Evolutionary conservation across 2,329 filamentous ascomycete genomes (phyloP).

Genomic region (Neofusicoccum sp.): DNA sequence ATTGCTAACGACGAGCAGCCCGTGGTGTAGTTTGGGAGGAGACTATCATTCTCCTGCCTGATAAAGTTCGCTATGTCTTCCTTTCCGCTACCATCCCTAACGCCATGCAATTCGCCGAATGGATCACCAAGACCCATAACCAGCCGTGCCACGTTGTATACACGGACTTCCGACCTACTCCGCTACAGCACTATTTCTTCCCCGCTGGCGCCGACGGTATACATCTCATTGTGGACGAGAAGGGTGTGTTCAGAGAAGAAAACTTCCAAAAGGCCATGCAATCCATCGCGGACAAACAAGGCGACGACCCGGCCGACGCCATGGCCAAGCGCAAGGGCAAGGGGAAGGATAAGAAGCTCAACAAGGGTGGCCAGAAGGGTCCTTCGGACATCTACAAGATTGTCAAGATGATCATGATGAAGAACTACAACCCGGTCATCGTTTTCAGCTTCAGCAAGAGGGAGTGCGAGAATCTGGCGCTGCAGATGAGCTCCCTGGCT

Average conservation of each 20-base stretch:
- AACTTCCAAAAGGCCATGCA: slow-evolving; percentile 98
- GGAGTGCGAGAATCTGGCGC: slow-evolving; percentile 86
- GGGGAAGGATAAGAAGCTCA: slow-evolving; percentile 87
- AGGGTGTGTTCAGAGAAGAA: slow-evolving; percentile 90
- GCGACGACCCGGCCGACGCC: slow-evolving; percentile 75
- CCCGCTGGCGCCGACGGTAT: slow-evolving; percentile 90
- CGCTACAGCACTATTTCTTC: slow-evolving; percentile 97
- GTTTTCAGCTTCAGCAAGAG: slow-evolving; percentile 99
- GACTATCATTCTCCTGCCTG: slow-evolving; percentile 94
- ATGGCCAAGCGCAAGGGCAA: slow-evolving; percentile 79
- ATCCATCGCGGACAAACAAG: slow-evolving; percentile 82
- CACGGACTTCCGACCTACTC: slow-evolving; percentile 95
- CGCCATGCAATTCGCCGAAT: slow-evolving; percentile 98
- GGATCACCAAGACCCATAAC: slow-evolving; percentile 96
- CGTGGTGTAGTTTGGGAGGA: slow-evolving; percentile 99
- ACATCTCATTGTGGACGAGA: slow-evolving; percentile 92
- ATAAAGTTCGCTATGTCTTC: slow-evolving; percentile 99
- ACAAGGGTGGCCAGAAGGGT: slow-evolving; percentile 73
- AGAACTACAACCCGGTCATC: slow-evolving; percentile 96
- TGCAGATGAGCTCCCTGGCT: slow-evolving; percentile 80
- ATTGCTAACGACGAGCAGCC: slow-evolving; percentile 36
- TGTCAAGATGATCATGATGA: slow-evolving; percentile 97
- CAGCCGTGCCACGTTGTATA: slow-evolving; percentile 99
- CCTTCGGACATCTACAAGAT: slow-evolving; percentile 93
- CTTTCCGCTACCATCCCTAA: slow-evolving; percentile 97